These are phyloP conservation scores for Mycena alexandri DNA, from an alignment of 768 basidiomycete genomes.

Conservation along the genomic window DNA sequence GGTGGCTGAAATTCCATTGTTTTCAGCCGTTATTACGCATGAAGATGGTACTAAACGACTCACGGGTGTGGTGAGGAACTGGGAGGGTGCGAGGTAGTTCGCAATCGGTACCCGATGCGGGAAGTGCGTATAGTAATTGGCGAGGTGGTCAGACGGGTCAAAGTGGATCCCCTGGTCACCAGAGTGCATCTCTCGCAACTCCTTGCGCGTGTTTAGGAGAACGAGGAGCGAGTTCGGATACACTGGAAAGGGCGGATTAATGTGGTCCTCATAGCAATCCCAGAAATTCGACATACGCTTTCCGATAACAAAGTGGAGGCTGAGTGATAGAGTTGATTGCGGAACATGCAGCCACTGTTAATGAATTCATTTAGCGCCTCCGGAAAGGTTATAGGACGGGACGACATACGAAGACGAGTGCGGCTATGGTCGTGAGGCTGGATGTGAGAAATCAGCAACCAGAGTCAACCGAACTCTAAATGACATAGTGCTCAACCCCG, in stretches of 20 bases:
- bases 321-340: constrained; percentile 57
- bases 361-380: constrained; percentile 11
- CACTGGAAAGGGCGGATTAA: constrained; percentile 42
- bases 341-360: constrained; percentile 59
- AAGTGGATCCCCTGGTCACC: constrained; percentile 18
- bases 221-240: constrained; percentile 54
- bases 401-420: constrained; percentile 56
- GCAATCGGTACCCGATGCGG: constrained; percentile 22
- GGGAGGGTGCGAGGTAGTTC: neutral
- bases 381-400: neutral
- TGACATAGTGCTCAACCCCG: neutral
- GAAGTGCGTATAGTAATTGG: constrained; percentile 23
- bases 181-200: constrained; percentile 41
- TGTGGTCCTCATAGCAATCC: neutral
- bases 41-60: neutral
- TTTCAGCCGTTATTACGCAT: too few species aligned
- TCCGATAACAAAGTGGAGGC: constrained; percentile 61
- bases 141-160: constrained; percentile 7
- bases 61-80: neutral
- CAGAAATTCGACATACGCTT: constrained; percentile 51
- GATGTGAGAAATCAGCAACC: neutral
- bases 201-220: constrained; percentile 48
- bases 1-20: neutral
- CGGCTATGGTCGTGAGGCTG: constrained; percentile 56
- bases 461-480: neutral